These are phyloP conservation scores for Phialophora tarda DNA, from an alignment of 2,329 filamentous ascomycete genomes.

Conservation along the genomic window DNA sequence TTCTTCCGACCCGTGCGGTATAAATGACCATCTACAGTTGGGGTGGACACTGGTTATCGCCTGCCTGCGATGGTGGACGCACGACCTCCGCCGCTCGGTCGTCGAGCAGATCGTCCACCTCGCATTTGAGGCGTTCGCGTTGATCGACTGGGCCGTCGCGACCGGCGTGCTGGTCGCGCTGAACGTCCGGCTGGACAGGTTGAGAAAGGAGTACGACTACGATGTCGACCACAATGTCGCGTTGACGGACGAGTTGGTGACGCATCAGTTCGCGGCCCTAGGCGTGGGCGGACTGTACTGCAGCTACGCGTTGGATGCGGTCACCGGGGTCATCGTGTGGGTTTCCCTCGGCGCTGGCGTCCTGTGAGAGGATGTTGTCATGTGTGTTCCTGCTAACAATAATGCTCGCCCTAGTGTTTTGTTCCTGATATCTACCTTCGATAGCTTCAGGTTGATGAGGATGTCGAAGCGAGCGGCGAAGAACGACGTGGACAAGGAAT, in stretches of 20 bases:
- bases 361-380: background rate
- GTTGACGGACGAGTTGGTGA: slow-evolving; percentile 14
- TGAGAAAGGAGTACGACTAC: slow-evolving; percentile 3
- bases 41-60: slow-evolving; percentile 9
- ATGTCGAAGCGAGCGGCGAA: background rate
- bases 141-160: slow-evolving; percentile 11
- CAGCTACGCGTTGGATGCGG: slow-evolving; percentile 18
- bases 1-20: background rate
- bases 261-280: slow-evolving; percentile 9
- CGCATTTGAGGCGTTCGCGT: slow-evolving; percentile 9
- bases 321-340: slow-evolving; percentile 13
- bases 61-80: slow-evolving; percentile 12
- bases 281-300: slow-evolving; percentile 18
- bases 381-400: background rate
- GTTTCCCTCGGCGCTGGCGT: background rate
- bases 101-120: slow-evolving; percentile 13
- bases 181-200: slow-evolving; percentile 13
- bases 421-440: slow-evolving; percentile 4
- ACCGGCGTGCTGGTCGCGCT: slow-evolving; percentile 9
- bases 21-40: slow-evolving; percentile 10
- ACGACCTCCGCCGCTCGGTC: slow-evolving; percentile 6
- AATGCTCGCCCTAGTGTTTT: background rate
- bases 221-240: slow-evolving; percentile 8
- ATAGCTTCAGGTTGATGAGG: slow-evolving; percentile 2
- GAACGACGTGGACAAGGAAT: slow-evolving; percentile 1